phyloP scores from a whole-genome alignment of 805 yeast genomes.

The Myxozyma monticola region DNA sequence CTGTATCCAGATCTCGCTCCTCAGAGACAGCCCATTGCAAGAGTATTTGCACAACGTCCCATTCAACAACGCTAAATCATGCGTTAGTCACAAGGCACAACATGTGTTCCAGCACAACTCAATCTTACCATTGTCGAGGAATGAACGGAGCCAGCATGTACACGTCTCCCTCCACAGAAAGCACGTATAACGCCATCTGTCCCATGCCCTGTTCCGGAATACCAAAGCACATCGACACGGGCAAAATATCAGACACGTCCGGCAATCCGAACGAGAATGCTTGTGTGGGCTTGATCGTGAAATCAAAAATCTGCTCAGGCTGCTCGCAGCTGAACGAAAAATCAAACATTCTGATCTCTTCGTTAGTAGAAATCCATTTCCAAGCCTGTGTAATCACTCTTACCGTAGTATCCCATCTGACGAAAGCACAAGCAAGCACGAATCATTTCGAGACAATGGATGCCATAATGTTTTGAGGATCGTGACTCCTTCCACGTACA shows the following conservation, averaged over 20 bases:
- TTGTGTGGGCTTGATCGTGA: neutral
- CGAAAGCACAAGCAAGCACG: slow-evolving; percentile 19
- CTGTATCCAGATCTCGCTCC: slow-evolving; percentile 24
- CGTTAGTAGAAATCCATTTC: neutral
- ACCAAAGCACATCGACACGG: slow-evolving; percentile 50
- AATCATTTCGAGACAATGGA: slow-evolving; percentile 27
- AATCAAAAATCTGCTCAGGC: slow-evolving; percentile 33
- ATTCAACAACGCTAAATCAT: slow-evolving; percentile 19
- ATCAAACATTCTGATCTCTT: slow-evolving; percentile 37
- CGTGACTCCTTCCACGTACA: neutral
- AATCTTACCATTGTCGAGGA: slow-evolving; percentile 45
- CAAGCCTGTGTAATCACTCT: neutral
- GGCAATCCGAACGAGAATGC: slow-evolving; percentile 18
- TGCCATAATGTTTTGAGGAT: slow-evolving; percentile 29
- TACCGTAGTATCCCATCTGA: slow-evolving; percentile 17
- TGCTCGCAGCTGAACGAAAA: slow-evolving; percentile 36
- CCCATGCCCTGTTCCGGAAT: slow-evolving; percentile 43
- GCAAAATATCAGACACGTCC: slow-evolving; percentile 26
- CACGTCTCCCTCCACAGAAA: slow-evolving; percentile 58
- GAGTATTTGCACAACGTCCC: slow-evolving; percentile 37
- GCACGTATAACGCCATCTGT: slow-evolving; percentile 53
- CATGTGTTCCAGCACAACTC: neutral
- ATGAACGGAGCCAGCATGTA: slow-evolving; percentile 64
- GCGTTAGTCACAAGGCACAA: too few species aligned
- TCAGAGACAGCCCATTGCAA: slow-evolving; percentile 41